Percentiles rank a stretch among this genome's conserved stretches.
These are phyloP conservation scores for Arctium lappa DNA, from an alignment of 129 eudicot genomes.

Conservation along the genomic window DNA sequence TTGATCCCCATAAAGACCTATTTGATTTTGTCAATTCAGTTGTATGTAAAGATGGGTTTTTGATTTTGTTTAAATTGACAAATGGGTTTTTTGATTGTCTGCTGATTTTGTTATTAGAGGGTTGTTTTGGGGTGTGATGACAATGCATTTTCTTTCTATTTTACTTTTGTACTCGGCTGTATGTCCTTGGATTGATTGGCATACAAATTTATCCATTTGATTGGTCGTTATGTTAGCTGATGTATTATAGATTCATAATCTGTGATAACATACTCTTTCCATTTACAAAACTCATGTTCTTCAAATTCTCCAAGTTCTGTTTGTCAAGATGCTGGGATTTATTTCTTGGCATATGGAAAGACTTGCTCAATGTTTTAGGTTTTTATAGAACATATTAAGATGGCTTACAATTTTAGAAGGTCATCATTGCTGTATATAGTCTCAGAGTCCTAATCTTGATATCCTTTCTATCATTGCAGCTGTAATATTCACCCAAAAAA, in stretches of 20 bases:
- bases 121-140: too few relatives aligned
- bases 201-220: neutral
- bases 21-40: too few relatives aligned
- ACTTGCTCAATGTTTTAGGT: neutral
- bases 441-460: neutral
- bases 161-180: too few relatives aligned
- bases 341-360: neutral
- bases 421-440: neutral
- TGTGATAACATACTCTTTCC: neutral
- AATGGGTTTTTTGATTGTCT: too few relatives aligned
- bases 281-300: neutral
- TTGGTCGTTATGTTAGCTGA: neutral
- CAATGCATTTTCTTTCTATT: too few relatives aligned
- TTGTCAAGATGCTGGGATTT: neutral
- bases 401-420: neutral
- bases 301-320: neutral
- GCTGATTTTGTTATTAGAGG: too few relatives aligned
- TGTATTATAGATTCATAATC: too few relatives aligned
- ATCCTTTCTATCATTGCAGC: neutral
- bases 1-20: too few relatives aligned
- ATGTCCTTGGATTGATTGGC: neutral
- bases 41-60: too few relatives aligned
- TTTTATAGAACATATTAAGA: neutral
- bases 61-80: too few relatives aligned
- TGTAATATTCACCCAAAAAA: neutral